Evolutionary conservation across 768 basidiomycete genomes (phyloP).

Genomic region (Hypholoma sublateritium): DNA sequence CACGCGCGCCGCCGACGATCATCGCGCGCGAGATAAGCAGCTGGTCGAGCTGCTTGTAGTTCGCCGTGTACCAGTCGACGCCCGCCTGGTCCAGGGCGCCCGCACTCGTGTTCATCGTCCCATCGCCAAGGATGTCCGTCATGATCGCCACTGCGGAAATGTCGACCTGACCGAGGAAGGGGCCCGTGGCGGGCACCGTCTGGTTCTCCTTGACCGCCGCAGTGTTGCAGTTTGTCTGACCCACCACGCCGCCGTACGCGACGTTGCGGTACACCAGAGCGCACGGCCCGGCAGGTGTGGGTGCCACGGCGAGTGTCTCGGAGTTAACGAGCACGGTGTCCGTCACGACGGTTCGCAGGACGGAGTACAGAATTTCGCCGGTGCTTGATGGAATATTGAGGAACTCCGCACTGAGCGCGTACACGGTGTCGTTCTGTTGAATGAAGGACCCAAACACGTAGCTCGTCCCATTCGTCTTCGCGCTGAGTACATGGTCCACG

Average conservation of each 20-base stretch:
- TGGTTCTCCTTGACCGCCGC: not conserved
- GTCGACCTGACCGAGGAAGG: conserved; percentile 17
- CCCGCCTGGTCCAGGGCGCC: conserved; percentile 11
- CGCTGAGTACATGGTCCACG: conserved; percentile 1
- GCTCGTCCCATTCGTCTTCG: conserved; percentile 9
- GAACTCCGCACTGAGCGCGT: too few relatives aligned
- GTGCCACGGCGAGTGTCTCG: not conserved
- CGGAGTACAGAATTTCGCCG: too few relatives aligned
- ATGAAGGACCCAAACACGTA: conserved; percentile 9
- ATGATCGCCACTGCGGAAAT: conserved; percentile 15
- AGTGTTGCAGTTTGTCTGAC: too few relatives aligned
- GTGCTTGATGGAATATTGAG: too few relatives aligned
- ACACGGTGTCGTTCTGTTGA: not conserved
- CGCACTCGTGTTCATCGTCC: conserved; percentile 10
- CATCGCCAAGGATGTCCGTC: conserved; percentile 16
- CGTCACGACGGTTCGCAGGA: too few relatives aligned
- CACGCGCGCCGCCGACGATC: conserved; percentile 13
- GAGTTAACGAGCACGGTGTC: not conserved
- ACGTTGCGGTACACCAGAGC: too few relatives aligned
- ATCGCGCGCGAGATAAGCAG: conserved; percentile 15
- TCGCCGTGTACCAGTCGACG: conserved; percentile 11
- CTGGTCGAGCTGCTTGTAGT: conserved; percentile 9
- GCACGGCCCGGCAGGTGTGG: not conserved
- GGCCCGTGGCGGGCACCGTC: conserved; percentile 2
- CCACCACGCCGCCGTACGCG: too few relatives aligned